Percentiles rank a stretch among this genome's conserved stretches.
Conservation (phyloP, 345 rosid genomes). For the Salix purpurea region DNA sequence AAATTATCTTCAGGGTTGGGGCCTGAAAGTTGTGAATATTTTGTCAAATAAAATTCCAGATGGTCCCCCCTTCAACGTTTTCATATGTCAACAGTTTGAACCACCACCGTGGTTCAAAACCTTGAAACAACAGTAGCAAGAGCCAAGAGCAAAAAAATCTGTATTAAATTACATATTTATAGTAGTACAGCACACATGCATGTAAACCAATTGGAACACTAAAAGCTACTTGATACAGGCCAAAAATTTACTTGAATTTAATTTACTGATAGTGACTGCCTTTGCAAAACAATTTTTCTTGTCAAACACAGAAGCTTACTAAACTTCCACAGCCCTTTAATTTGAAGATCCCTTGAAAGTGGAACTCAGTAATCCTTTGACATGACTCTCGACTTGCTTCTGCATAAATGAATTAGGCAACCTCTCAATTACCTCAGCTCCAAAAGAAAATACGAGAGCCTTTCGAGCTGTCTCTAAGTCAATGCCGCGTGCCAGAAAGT, state of each 20-base stretch:
- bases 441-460: conserved; percentile 81
- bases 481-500: conserved; percentile 82
- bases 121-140: neutral
- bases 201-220: neutral
- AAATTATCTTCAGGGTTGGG: neutral
- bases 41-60: neutral
- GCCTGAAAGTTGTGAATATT: neutral
- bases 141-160: neutral
- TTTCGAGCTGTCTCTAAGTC: conserved; percentile 67
- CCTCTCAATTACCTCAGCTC: conserved; percentile 64
- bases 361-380: conserved; percentile 53
- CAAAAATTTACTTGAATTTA: neutral
- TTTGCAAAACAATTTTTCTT: neutral
- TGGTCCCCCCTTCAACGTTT: neutral
- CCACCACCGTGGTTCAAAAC: neutral
- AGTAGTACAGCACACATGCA: neutral
- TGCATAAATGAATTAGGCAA: conserved; percentile 44
- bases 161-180: neutral
- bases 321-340: neutral
- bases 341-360: neutral
- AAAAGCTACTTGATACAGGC: neutral
- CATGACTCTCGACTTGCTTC: conserved; percentile 50
- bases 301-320: neutral
- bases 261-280: neutral
- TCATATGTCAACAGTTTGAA: neutral